Evolutionary conservation across 768 basidiomycete genomes (phyloP).

Genomic region (Tulasnella sp.): DNA sequence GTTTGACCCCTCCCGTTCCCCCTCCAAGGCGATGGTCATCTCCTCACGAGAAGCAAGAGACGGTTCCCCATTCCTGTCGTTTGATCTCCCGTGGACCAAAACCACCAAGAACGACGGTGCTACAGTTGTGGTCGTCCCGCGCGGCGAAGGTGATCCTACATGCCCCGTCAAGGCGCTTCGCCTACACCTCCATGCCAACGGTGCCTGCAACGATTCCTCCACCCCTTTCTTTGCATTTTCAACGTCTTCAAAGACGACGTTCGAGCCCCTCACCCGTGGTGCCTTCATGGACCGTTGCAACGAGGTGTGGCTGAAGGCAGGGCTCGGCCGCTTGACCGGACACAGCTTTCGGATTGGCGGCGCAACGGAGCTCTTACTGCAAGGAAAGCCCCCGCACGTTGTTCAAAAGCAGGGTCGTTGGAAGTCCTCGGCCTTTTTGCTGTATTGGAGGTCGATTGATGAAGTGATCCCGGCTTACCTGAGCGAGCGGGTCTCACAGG

Average conservation of each 20-base stretch:
- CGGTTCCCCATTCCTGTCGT: background rate
- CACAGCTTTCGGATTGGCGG: constrained; percentile 18
- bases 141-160: background rate
- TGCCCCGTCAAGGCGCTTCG: background rate
- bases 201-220: background rate
- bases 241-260: background rate
- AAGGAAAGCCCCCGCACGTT: background rate
- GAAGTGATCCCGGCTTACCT: background rate
- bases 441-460: constrained; percentile 9
- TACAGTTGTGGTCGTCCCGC: background rate
- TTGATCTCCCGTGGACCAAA: background rate
- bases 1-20: background rate
- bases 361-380: constrained; percentile 11
- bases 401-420: constrained; percentile 16
- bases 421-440: constrained; percentile 14
- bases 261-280: background rate
- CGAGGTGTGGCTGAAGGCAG: background rate
- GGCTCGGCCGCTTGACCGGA: background rate
- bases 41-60: background rate
- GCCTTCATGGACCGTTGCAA: constrained; percentile 9
- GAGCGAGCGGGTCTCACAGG: background rate
- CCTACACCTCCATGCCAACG: background rate
- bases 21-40: background rate
- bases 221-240: background rate
- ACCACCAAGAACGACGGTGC: background rate